A percentile compares a stretch with the other conserved stretches of the same genome.
These are phyloP conservation scores for Coemansia erecta DNA, from an alignment of 192 early-diverging fungal genomes.

Conservation along the genomic window DNA sequence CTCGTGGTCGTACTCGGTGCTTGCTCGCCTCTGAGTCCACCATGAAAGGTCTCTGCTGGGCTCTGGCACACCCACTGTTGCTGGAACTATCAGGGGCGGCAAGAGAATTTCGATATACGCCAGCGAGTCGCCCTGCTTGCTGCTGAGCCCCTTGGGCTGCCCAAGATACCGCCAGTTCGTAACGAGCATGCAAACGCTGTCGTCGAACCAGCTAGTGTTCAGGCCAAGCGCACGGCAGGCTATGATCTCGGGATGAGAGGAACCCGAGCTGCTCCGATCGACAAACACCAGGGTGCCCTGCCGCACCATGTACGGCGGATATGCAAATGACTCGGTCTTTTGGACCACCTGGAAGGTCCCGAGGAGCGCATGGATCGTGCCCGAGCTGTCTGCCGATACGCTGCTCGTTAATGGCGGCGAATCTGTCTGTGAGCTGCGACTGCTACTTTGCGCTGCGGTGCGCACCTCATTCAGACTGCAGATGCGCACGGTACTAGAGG, in stretches of 20 bases:
- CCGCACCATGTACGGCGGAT: not conserved
- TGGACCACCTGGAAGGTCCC: not conserved
- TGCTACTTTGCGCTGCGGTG: too few relatives aligned
- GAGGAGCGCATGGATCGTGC: not conserved
- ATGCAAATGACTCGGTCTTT: not conserved
- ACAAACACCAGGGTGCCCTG: not conserved
- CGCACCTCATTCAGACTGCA: too few relatives aligned
- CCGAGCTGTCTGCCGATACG: too few relatives aligned
- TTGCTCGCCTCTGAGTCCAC: too few relatives aligned
- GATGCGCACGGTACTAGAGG: too few relatives aligned
- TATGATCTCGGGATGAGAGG: not conserved
- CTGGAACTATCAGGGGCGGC: slow-evolving; percentile 14
- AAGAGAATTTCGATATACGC: slow-evolving; percentile 31
- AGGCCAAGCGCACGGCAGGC: slow-evolving; percentile 17
- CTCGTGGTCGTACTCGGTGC: too few relatives aligned
- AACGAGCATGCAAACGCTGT: slow-evolving; percentile 13
- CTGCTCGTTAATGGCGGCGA: too few relatives aligned
- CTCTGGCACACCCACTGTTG: slow-evolving; percentile 4
- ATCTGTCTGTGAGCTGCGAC: too few relatives aligned
- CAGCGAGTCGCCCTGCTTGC: slow-evolving; percentile 10
- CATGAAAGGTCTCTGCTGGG: not conserved
- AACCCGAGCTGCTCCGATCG: not conserved
- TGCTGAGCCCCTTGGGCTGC: slow-evolving; percentile 5
- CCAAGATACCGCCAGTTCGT: slow-evolving; percentile 36
- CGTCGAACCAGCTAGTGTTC: slow-evolving; percentile 22